A percentile compares a stretch with the other conserved stretches of the same genome.
phyloP scores from a whole-genome alignment of 1,284 basidiomycete genomes.

The Caloboletus inedulis region DNA sequence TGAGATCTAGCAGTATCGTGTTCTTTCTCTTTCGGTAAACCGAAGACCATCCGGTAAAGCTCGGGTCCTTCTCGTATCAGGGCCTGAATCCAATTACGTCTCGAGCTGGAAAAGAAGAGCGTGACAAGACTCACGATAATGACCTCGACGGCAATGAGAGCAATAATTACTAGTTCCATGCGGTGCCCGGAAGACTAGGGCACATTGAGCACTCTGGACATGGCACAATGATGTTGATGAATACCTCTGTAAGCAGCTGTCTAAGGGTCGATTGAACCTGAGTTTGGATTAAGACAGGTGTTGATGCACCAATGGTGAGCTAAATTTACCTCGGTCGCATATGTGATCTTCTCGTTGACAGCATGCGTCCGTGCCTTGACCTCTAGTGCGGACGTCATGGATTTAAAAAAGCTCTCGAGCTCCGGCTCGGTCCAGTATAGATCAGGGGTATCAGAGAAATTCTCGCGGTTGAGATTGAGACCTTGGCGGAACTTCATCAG shows the following conservation, averaged over 20 bases:
- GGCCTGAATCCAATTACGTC: slow-evolving; percentile 41
- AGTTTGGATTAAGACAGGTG: slow-evolving; percentile 6
- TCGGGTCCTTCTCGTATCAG: slow-evolving; percentile 34
- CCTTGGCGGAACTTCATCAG: slow-evolving; percentile 87
- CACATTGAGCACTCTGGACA: background rate
- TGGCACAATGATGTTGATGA: slow-evolving; percentile 4
- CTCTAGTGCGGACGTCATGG: slow-evolving; percentile 77
- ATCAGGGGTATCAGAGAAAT: slow-evolving; percentile 85
- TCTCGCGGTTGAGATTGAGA: slow-evolving; percentile 83
- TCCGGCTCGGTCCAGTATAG: slow-evolving; percentile 91
- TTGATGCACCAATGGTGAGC: slow-evolving; percentile 1
- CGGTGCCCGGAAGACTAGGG: slow-evolving; percentile 77
- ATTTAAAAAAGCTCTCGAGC: slow-evolving; percentile 85
- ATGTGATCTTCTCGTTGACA: slow-evolving; percentile 90
- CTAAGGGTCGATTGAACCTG: slow-evolving; percentile 71
- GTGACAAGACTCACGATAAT: slow-evolving; percentile 61
- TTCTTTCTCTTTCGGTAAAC: slow-evolving; percentile 16
- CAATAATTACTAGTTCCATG: slow-evolving; percentile 91
- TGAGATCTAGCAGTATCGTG: slow-evolving; percentile 1
- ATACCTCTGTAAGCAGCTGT: slow-evolving; percentile 75
- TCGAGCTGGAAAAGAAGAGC: slow-evolving; percentile 29
- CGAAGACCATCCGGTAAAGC: slow-evolving; percentile 29
- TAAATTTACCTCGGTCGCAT: slow-evolving; percentile 72
- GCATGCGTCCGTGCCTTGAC: slow-evolving; percentile 75
- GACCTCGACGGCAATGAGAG: slow-evolving; percentile 87